Evolutionary conservation across 345 rosid species (phyloP).

Genomic region (Populus alba): DNA sequence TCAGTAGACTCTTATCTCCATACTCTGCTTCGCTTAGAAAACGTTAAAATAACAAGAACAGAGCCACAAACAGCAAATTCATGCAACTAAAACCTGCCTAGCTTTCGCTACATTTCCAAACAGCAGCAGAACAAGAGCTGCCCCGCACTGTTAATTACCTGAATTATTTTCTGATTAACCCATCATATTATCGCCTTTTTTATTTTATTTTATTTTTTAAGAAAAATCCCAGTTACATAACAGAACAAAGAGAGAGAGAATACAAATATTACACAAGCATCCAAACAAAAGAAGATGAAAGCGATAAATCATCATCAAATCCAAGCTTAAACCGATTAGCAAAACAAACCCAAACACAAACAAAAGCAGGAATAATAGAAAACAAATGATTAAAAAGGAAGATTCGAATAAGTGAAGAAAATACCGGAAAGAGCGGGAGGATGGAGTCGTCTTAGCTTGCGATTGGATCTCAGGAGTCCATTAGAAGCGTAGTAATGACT

Average conservation of each 20-base stretch:
- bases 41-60: background rate
- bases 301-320: conserved; percentile 4
- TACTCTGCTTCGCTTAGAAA: background rate
- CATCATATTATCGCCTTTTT: too few species aligned
- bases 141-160: too few species aligned
- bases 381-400: background rate
- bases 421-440: conserved; percentile 21
- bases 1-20: background rate
- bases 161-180: too few species aligned
- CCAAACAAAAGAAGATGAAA: background rate
- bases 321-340: background rate
- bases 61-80: background rate
- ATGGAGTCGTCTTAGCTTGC: conserved; percentile 10
- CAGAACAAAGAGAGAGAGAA: background rate
- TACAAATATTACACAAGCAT: background rate
- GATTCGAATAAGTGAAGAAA: background rate
- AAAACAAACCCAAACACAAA: background rate
- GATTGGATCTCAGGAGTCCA: conserved; percentile 45
- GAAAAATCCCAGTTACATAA: background rate
- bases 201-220: background rate
- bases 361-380: background rate
- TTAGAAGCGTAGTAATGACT: conserved; percentile 45
- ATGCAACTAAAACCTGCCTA: background rate
- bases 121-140: background rate
- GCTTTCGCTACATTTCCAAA: background rate